Percentiles rank a stretch among this genome's conserved stretches.
phyloP scores from a whole-genome alignment of 108 stramenopile species.

The Fragilaria radians region DNA sequence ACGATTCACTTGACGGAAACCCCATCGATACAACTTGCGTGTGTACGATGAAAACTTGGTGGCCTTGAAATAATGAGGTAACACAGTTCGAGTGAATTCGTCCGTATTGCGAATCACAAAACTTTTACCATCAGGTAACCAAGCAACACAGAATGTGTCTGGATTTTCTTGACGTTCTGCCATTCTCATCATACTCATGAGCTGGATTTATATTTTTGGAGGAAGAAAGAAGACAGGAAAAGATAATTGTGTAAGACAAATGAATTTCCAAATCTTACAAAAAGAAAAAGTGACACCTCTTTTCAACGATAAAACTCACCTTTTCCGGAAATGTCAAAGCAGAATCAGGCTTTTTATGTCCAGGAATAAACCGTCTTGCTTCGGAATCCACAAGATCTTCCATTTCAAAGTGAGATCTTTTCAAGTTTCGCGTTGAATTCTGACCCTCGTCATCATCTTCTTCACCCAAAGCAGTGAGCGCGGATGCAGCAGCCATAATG shows the following conservation, averaged over 20 bases:
- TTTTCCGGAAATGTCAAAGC: constrained; percentile 66
- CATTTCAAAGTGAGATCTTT: not conserved
- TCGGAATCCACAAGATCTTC: not conserved
- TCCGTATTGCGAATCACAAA: constrained; percentile 69
- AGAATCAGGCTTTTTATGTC: constrained; percentile 54
- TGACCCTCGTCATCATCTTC: not conserved
- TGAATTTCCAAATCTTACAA: not conserved
- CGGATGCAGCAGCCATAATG: constrained; percentile 19
- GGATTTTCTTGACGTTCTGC: constrained; percentile 19
- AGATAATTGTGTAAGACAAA: not conserved
- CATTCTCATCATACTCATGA: constrained; percentile 54
- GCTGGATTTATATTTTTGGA: constrained; percentile 14
- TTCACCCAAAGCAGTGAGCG: constrained; percentile 15
- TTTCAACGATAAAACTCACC: constrained; percentile 23
- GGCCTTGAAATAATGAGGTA: constrained; percentile 78
- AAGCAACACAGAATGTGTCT: constrained; percentile 34
- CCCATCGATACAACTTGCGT: constrained; percentile 80
- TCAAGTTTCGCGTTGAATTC: not conserved
- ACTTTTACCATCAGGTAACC: constrained; percentile 59
- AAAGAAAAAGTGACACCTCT: too few relatives aligned
- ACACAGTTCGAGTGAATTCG: constrained; percentile 62
- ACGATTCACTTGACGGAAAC: constrained; percentile 62
- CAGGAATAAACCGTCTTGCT: constrained; percentile 43
- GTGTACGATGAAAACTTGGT: constrained; percentile 79
- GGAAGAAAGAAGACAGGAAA: constrained; percentile 1